Conservation (phyloP, 139 green algal species). For the Diplosphaera chodatii region DNA sequence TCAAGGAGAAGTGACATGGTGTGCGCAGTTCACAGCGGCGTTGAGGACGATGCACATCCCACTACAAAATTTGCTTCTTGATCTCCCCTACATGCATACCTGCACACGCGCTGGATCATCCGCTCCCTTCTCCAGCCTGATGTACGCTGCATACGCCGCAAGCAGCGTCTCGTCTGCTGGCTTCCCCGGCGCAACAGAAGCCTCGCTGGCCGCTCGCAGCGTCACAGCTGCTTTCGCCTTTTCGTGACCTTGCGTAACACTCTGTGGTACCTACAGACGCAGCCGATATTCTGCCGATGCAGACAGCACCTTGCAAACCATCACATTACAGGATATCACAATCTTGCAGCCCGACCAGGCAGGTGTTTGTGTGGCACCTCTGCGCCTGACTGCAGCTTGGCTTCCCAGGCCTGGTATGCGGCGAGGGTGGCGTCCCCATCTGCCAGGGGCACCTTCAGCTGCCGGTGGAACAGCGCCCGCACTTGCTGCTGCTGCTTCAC, state of each 20-base stretch:
- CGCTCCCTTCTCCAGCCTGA: conserved; percentile 43
- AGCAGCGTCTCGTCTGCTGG: conserved; percentile 49
- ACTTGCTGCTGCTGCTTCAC: conserved; percentile 47
- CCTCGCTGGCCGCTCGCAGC: conserved; percentile 49
- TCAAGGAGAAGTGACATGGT: too few relatives aligned
- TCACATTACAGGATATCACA: too few relatives aligned
- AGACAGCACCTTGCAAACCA: too few relatives aligned
- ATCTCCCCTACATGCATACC: too few relatives aligned
- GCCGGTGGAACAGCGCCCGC: conserved; percentile 49
- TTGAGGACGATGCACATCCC: too few relatives aligned
- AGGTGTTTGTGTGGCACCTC: too few relatives aligned
- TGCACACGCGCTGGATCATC: conserved; percentile 48
- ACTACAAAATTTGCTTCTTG: too few relatives aligned
- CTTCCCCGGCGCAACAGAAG: conserved; percentile 25
- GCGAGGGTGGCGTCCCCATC: conserved; percentile 31
- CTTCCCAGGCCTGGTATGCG: conserved; percentile 62
- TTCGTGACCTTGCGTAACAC: conserved; percentile 24
- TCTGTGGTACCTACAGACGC: conserved; percentile 12
- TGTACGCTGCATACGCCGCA: conserved; percentile 70
- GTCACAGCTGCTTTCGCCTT: conserved; percentile 35
- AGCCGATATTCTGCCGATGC: too few relatives aligned
- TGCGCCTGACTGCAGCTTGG: conserved; percentile 4
- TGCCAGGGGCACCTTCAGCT: conserved; percentile 55
- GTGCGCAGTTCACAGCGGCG: too few relatives aligned
- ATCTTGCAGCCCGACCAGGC: too few relatives aligned